Evolutionary conservation across 345 rosid species (phyloP), one percentile per base, ranked within the genome.

Genomic region (Chamaenerion angustifolium): DNA sequence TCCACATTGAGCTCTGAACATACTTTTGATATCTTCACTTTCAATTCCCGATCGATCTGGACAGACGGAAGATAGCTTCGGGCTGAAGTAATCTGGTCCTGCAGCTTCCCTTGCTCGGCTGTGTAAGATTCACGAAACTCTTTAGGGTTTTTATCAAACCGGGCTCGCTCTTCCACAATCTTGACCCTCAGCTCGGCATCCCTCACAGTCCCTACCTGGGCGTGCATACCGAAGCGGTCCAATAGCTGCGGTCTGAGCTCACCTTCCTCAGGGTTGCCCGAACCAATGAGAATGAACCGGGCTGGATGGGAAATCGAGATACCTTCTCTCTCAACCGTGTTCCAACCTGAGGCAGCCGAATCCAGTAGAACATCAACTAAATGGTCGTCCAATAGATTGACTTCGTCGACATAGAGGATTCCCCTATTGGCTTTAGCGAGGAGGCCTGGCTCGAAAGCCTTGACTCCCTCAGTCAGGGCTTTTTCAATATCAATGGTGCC

Each of bases 331-430:
- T 89, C 97, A 31, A 89, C 93, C 0, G 93, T 89, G 69, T 89
- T 89, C 97, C 95, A 89, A 43, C 97, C 94, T 0, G 95, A 89
- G 16, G 97, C 97, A 57, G 97, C 95, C 0, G 97, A 89, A 73
- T 89, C 93, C 57, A 89, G 63, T 60, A 86, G 92, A 57, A 86
- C 98, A 63, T 90, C 98, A 25, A 90, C 98, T 46, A 90, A 78
- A 62, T 90, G 98, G 58, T 90, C 98, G 58, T 90, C 98, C 66
- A 90, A 69, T 27, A 90, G 96, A 58, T 90, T 90, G 8, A 90
- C 98, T 74, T 90, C 98, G 59, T 90, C 98, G 8, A 90, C 95
- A 11, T 90, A 90, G 41, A 90, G 89, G 45, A 90, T 86, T 66
- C 98, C 98, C 67, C 98, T 70, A 35, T 90, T 90, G 51, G 98